Evolutionary conservation across 257 asterid species (phyloP).

Genomic region (Capsicum rhomboideum): DNA sequence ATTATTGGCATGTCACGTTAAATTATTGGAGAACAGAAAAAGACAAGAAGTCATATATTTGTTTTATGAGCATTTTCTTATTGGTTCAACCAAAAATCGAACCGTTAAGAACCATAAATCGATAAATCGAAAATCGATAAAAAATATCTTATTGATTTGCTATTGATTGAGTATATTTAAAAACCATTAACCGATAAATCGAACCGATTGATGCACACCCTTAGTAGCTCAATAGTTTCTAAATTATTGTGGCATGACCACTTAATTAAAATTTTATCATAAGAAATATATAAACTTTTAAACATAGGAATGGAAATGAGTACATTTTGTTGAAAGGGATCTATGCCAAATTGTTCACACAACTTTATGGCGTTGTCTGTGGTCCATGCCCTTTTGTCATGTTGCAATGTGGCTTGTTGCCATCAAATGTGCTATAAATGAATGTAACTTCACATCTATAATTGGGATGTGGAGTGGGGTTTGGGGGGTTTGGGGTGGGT

Average conservation of each 20-base stretch:
- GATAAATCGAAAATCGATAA: too few species aligned
- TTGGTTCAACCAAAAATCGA: too few species aligned
- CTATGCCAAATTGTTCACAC: background rate
- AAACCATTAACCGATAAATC: too few species aligned
- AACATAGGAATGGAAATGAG: background rate
- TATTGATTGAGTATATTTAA: too few species aligned
- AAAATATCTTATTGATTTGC: too few species aligned
- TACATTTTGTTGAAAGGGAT: background rate
- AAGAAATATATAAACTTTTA: background rate
- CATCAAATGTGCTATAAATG: conserved; percentile 29
- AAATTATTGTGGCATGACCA: background rate
- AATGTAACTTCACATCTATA: conserved; percentile 17
- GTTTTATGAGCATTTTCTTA: too few species aligned
- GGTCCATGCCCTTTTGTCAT: conserved; percentile 34
- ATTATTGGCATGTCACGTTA: too few species aligned
- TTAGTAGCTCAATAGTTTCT: background rate
- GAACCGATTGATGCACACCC: too few species aligned
- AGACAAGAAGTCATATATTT: too few species aligned
- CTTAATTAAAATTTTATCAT: background rate
- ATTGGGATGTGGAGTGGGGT: background rate
- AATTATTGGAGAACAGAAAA: too few species aligned
- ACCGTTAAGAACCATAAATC: too few species aligned
- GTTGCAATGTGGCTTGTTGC: conserved; percentile 5
- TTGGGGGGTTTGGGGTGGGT: background rate
- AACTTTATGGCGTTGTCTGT: conserved; percentile 11